Evolutionary conservation across 164 flowering plant species (phyloP).

Genomic region (Aristolochia californica): DNA sequence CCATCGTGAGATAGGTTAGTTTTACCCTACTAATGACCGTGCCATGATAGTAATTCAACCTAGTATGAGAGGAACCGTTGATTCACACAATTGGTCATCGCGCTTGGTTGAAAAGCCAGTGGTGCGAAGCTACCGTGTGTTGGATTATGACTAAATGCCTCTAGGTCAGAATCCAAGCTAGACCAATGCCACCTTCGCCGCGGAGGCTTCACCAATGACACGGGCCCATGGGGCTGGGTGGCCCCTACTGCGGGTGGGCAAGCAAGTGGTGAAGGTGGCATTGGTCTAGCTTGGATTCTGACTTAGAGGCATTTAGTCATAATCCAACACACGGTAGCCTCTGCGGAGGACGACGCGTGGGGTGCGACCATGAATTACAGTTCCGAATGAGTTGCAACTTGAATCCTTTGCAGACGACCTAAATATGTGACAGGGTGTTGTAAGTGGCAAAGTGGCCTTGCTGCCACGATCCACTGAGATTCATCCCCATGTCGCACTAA

Average conservation of each 20-base stretch:
- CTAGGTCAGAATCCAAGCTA: no score
- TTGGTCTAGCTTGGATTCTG: slow-evolving; percentile 8
- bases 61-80: no score
- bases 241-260: not conserved
- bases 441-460: slow-evolving; percentile 12
- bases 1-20: slow-evolving; percentile 6
- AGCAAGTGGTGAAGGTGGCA: slow-evolving; percentile 2
- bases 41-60: no score
- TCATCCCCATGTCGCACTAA: slow-evolving; percentile 8
- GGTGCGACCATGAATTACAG: not conserved
- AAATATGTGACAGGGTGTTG: slow-evolving; percentile 9
- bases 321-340: slow-evolving; percentile 2
- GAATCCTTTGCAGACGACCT: slow-evolving; percentile 13
- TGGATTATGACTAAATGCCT: no score
- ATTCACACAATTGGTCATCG: no score
- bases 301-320: slow-evolving; percentile 6
- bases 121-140: no score
- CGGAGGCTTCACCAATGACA: no score
- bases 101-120: no score
- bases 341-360: not conserved
- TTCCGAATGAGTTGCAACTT: not conserved
- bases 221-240: no score
- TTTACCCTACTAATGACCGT: slow-evolving; percentile 2
- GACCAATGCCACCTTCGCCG: no score
- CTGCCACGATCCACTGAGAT: no score